These are phyloP conservation scores for Fusarium caatingaense DNA, from an alignment of 2,329 filamentous ascomycete genomes.

Conservation along the genomic window DNA sequence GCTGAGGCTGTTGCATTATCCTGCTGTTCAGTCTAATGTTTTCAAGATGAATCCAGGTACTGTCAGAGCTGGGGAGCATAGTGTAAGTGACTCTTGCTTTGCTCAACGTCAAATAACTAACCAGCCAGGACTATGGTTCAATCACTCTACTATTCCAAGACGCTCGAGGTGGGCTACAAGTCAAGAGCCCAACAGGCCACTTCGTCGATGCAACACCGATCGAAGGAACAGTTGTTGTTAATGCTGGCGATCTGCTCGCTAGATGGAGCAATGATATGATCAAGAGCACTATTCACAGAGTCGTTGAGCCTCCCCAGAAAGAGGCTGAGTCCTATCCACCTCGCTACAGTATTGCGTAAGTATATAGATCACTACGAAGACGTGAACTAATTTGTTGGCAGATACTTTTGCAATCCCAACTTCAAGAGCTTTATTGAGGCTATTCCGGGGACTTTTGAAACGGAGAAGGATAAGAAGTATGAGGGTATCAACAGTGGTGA, in stretches of 20 bases:
- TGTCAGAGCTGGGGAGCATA: constrained; percentile 83
- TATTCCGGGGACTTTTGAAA: constrained; percentile 78
- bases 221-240: constrained; percentile 83
- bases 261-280: constrained; percentile 93
- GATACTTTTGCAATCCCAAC: constrained; percentile 91
- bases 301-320: constrained; percentile 82
- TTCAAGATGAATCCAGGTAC: constrained; percentile 75
- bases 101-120: neutral
- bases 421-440: constrained; percentile 80
- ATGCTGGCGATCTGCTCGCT: constrained; percentile 87
- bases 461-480: constrained; percentile 80
- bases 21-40: constrained; percentile 71
- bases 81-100: constrained; percentile 49
- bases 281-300: constrained; percentile 88
- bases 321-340: constrained; percentile 73
- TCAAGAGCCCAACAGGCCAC: constrained; percentile 75
- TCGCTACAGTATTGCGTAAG: constrained; percentile 85
- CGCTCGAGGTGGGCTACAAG: constrained; percentile 65
- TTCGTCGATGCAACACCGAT: constrained; percentile 90
- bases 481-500: constrained; percentile 80
- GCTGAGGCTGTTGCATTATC: constrained; percentile 81
- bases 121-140: constrained; percentile 64
- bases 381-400: constrained; percentile 42
- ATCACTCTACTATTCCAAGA: constrained; percentile 74
- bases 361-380: constrained; percentile 18